These are phyloP conservation scores for Solanum bulbocastanum DNA, from an alignment of 257 asterid genomes.

Conservation along the genomic window DNA sequence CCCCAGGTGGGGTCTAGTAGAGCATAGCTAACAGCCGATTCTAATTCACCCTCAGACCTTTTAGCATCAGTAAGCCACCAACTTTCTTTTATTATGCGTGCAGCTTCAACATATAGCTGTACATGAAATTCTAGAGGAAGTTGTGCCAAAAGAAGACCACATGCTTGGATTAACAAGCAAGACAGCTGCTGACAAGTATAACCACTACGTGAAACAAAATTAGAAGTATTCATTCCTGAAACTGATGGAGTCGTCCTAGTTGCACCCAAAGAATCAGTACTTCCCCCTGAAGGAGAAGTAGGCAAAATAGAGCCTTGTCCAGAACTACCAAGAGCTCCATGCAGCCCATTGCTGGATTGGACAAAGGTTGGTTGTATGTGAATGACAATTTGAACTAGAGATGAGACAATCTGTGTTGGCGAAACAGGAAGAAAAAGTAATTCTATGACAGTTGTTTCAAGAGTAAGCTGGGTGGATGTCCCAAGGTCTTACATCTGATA, in stretches of 20 bases:
- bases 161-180: slow-evolving; percentile 91
- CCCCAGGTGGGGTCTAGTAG: slow-evolving; percentile 96
- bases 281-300: slow-evolving; percentile 98
- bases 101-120: slow-evolving; percentile 79
- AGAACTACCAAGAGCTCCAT: slow-evolving; percentile 31
- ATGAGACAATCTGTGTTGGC: slow-evolving; percentile 66
- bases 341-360: slow-evolving; percentile 77
- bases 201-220: slow-evolving; percentile 87
- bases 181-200: slow-evolving; percentile 95
- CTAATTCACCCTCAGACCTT: slow-evolving; percentile 74
- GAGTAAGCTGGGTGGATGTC: slow-evolving; percentile 81
- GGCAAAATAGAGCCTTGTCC: slow-evolving; percentile 82
- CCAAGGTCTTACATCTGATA: slow-evolving; percentile 98
- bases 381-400: slow-evolving; percentile 89
- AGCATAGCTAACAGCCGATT: slow-evolving; percentile 91
- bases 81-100: slow-evolving; percentile 86
- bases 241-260: slow-evolving; percentile 47
- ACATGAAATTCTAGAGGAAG: slow-evolving; percentile 86
- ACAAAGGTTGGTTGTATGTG: slow-evolving; percentile 92
- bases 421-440: slow-evolving; percentile 81
- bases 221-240: slow-evolving; percentile 54
- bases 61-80: slow-evolving; percentile 95
- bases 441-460: slow-evolving; percentile 95
- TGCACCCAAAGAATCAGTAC: slow-evolving; percentile 82
- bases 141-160: slow-evolving; percentile 93